Base-by-base conservation (phyloP, 2,329 filamentous ascomycete genomes). In the Colletotrichum viniferum region DNA sequence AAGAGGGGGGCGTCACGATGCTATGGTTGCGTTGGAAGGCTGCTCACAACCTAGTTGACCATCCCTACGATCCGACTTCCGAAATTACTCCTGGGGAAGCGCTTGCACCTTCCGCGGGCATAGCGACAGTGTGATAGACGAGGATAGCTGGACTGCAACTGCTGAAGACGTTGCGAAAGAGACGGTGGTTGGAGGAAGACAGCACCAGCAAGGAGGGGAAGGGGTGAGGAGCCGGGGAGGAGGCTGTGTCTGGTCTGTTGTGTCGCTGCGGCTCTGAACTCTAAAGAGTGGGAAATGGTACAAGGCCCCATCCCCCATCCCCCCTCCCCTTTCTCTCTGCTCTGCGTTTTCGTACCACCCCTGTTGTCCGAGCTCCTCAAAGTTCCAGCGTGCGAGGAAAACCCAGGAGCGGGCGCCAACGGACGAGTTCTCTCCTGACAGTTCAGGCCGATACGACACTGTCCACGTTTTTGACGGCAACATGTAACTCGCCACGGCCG, bases 391-490 rank as follows among this genome's bases (percentile, higher is more conserved):
- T 32, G 34, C 18, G 52, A 16, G 24, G 43, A 24, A 21, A 38
- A 18, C 36, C 55, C 55, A 36, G 69, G 26, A 73, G 64, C 56
- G 30, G 56, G 56, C 56, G 56, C 65, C 56, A 56, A 58, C 38
- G 62, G 43, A 26, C 65, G 18, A 62, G 21, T 69, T 55, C 60
- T 66, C 21, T 38, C 61, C 28, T 61, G 61, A 34, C 69, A 72
- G 21, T 48, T 62, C 30, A 66, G 24, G 30, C 48, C 55, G 72
- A 72, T 71, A 18, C 68, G 36, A 74, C 72, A 56, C 55, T 72
- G 32, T 55, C 52, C 72, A 74, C 72, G 69, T 74, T 74, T 62
- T 72, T 72, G 69, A 74, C 72, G 72, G 72, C 72, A 71, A 66
- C 30, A 28, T 66, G 61, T 34, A 61, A 71, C 72, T 55, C 55